Percentiles rank a stretch among this genome's conserved stretches.
Conservation (phyloP, 495 filamentous ascomycete species). For the Amniculicola lignicola region DNA sequence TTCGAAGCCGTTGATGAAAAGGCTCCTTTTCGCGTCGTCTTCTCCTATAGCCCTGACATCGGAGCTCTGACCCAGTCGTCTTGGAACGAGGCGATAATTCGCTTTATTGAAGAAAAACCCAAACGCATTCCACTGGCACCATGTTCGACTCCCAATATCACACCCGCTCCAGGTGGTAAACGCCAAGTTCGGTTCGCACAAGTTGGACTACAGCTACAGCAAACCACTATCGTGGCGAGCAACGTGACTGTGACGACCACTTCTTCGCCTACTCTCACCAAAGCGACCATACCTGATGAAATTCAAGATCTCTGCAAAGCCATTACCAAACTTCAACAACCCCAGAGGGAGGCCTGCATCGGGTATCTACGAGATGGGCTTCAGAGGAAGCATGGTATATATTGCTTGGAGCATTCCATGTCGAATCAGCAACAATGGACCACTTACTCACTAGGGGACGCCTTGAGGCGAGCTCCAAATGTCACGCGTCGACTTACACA, state of each 20-base stretch:
- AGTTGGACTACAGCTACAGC: not conserved
- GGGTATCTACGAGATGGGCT: conserved; percentile 13
- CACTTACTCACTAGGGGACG: conserved; percentile 5
- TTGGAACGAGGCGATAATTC: conserved; percentile 30
- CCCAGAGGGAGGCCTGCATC: conserved; percentile 10
- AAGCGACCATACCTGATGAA: not conserved
- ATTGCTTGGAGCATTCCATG: not conserved
- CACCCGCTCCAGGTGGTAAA: not conserved
- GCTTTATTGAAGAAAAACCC: conserved; percentile 7
- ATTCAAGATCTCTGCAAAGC: conserved; percentile 19
- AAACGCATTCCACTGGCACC: not conserved
- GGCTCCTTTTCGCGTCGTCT: conserved; percentile 28
- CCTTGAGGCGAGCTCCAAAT: not conserved
- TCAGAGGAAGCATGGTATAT: conserved; percentile 15
- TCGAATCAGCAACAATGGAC: not conserved
- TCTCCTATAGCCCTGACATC: conserved; percentile 13
- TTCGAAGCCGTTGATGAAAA: conserved; percentile 32
- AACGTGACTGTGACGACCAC: not conserved
- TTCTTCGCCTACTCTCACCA: not conserved
- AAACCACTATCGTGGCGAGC: not conserved
- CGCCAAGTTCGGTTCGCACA: conserved; percentile 8
- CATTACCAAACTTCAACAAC: conserved; percentile 7
- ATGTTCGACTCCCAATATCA: not conserved
- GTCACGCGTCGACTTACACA: conserved; percentile 18
- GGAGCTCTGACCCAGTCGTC: not conserved